phyloP scores from a whole-genome alignment of 129 eudicot genomes.

The Heracleum sosnowskyi region DNA sequence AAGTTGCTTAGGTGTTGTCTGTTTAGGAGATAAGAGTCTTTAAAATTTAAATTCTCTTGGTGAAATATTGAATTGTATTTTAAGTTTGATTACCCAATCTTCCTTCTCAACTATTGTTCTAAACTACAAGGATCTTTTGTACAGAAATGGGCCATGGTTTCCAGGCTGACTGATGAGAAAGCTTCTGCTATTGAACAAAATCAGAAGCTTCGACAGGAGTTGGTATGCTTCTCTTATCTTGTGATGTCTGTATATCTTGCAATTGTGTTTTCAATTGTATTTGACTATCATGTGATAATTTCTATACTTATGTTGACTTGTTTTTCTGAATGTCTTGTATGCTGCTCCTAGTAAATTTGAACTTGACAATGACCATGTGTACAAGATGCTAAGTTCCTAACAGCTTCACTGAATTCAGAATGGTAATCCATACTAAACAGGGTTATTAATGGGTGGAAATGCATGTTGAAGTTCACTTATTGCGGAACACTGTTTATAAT shows the following conservation, averaged over 20 bases:
- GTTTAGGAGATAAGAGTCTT: neutral
- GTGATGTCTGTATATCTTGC: neutral
- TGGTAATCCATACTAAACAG: neutral
- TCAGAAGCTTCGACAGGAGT: slow-evolving; percentile 69
- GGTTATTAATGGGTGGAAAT: too few relatives aligned
- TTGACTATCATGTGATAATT: neutral
- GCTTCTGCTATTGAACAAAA: slow-evolving; percentile 57
- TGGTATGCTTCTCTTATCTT: slow-evolving; percentile 40
- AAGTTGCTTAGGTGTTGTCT: neutral
- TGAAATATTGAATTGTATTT: neutral
- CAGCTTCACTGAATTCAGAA: neutral
- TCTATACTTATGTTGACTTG: neutral
- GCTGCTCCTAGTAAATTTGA: neutral
- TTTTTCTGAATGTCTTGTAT: neutral
- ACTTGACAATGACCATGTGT: neutral
- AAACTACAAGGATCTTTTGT: neutral
- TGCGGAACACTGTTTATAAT: too few relatives aligned
- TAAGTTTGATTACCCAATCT: neutral
- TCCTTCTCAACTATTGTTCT: neutral
- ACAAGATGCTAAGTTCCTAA: neutral
- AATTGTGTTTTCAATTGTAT: neutral
- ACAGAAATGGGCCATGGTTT: slow-evolving; percentile 46
- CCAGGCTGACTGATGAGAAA: slow-evolving; percentile 84
- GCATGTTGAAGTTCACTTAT: too few relatives aligned
- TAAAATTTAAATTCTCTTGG: neutral